These are phyloP conservation scores for Penicillium sp. DNA, from an alignment of 2,329 filamentous ascomycete genomes.

Conservation along the genomic window DNA sequence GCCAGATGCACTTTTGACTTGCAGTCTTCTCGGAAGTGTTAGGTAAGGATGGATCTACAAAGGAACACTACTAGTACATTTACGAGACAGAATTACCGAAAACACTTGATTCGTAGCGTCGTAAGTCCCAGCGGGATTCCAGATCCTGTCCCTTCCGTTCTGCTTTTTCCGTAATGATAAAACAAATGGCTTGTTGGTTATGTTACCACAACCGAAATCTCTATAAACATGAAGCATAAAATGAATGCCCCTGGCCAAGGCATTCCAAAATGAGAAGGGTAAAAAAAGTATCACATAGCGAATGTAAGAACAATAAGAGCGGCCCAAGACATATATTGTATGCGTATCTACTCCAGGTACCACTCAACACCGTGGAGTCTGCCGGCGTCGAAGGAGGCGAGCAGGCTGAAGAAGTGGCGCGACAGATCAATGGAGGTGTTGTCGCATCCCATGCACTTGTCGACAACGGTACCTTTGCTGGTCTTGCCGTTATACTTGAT, in stretches of 20 bases:
- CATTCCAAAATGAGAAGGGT: slow-evolving; percentile 9
- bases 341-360: slow-evolving; percentile 38
- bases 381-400: slow-evolving; percentile 47
- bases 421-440: slow-evolving; percentile 64
- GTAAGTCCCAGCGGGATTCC: slow-evolving; percentile 17
- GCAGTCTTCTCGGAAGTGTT: neutral
- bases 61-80: neutral
- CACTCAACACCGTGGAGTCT: slow-evolving; percentile 49
- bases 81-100: slow-evolving; percentile 9
- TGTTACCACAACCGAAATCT: slow-evolving; percentile 13
- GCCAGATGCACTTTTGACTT: neutral
- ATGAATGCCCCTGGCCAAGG: neutral
- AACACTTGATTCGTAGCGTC: slow-evolving; percentile 19
- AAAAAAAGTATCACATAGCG: slow-evolving; percentile 8
- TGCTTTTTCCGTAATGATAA: slow-evolving; percentile 10
- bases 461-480: slow-evolving; percentile 64
- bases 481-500: slow-evolving; percentile 66
- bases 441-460: slow-evolving; percentile 77
- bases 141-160: slow-evolving; percentile 13
- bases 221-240: slow-evolving; percentile 15
- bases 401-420: slow-evolving; percentile 58
- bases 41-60: neutral
- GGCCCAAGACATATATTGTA: neutral
- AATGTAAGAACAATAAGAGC: slow-evolving; percentile 10
- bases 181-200: slow-evolving; percentile 13